phyloP scores from a whole-genome alignment of 257 asterid genomes.

The Solanum bulbocastanum region DNA sequence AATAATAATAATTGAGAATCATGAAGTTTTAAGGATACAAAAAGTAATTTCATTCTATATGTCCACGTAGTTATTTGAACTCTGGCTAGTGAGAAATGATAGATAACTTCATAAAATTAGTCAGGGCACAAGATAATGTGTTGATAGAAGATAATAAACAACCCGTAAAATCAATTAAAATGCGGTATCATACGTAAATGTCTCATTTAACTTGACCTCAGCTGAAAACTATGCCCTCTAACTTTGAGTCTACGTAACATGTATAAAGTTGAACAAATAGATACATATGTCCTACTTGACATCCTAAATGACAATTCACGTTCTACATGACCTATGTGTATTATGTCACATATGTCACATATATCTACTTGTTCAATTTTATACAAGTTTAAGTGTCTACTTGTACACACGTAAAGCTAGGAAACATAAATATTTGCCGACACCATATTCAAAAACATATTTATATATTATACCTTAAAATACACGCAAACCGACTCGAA shows the following conservation, averaged over 20 bases:
- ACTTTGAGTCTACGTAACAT: background rate
- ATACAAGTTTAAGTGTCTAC: no score
- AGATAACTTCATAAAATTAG: background rate
- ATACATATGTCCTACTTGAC: no score
- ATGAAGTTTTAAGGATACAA: background rate
- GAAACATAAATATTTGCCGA: background rate
- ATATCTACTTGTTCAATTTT: no score
- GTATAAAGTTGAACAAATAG: no score
- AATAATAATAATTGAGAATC: background rate
- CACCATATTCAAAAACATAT: background rate
- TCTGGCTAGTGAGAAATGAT: background rate
- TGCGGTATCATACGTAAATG: background rate
- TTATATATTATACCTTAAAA: no score
- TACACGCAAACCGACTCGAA: background rate
- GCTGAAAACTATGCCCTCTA: background rate
- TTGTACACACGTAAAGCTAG: background rate
- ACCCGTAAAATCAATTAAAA: background rate
- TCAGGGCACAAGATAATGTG: background rate
- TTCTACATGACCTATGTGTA: background rate
- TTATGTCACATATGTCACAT: background rate
- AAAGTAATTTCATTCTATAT: background rate
- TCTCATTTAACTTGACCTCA: background rate
- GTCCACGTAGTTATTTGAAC: background rate
- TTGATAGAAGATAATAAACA: background rate
- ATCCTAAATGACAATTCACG: background rate